Base-by-base conservation (phyloP, 176 grass and related monocot species). In the Oryza brachyantha region DNA sequence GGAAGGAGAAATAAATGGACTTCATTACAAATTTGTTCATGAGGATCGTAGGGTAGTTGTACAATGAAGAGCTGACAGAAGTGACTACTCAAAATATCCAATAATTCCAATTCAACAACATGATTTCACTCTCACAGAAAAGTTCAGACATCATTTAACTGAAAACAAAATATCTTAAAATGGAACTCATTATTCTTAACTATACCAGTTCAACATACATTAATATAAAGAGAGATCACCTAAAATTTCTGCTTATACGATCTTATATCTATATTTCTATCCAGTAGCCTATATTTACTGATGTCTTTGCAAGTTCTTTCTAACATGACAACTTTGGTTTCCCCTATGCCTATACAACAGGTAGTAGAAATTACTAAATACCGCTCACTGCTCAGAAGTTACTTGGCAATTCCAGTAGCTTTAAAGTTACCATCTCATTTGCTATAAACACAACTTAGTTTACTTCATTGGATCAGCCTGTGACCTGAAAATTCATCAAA, bases 391-490 rank as follows among this genome's bases (percentile, higher is more conserved):
- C 40, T 74, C 75, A 55, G 14, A 79, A 61, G 29, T 73, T 50
- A 79, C 50, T 75, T 68, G 68, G 41, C 50, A 21, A 69, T 54
- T 68, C 24, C 62, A 8, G 40, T 28, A 70, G 63, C 64, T 73
- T 78, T 52, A 54, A 11, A 70, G 39, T 45, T 41, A 48, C 40
- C 17, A 62, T 62, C 36, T 84, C 50, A 50, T 52, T 32, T 36
- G 6, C 61, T 62, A 79, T 84, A 83, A 83, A 84, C 62, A 88
- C 54, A 69, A 21, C 38, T 74, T 54, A 73, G 1, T n/a, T 73
- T 78, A 79, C 75, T 74, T 84, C 69, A 75, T 29, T 29, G 41
- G 38, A 11, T 79, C 52, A 79, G 29, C 50, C 68, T 69, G 52
- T 32, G 5, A 88, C 70, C 86, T 88, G 69, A 74, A 88, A 77